phyloP scores from a whole-genome alignment of 306 rosid species.

The Castanospermum australe region DNA sequence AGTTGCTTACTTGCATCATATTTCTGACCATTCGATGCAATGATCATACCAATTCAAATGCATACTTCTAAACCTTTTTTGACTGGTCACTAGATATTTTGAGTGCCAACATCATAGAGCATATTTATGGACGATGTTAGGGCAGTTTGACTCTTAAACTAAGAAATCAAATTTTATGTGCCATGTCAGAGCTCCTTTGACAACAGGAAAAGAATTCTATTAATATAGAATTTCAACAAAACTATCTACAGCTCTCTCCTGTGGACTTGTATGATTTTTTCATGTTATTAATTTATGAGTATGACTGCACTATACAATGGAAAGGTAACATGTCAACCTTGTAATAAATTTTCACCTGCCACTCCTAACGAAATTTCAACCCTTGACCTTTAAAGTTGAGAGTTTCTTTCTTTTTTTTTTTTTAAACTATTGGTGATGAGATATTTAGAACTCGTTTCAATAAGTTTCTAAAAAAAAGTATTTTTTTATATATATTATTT shows the following conservation, averaged over 20 bases:
- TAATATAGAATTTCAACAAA: neutral
- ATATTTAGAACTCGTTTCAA: no score
- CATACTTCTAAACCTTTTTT: neutral
- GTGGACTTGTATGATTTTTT: no score
- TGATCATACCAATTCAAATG: neutral
- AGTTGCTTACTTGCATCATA: neutral
- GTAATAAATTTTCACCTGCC: neutral
- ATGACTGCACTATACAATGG: neutral
- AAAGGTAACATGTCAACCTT: neutral
- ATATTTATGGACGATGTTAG: neutral
- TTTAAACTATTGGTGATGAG: neutral
- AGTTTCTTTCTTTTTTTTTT: neutral
- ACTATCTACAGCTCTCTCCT: neutral
- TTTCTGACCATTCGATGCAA: neutral
- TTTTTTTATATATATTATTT: no score
- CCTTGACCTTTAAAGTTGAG: neutral
- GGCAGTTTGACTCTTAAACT: neutral
- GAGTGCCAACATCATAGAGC: neutral
- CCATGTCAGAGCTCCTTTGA: neutral
- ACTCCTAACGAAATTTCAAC: neutral
- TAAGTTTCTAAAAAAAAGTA: no score
- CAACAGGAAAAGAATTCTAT: neutral
- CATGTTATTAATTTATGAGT: neutral
- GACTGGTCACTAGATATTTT: neutral
- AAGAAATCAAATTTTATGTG: neutral